Evolutionary conservation across 225 moss, liverwort and hornwort genomes (phyloP), one percentile per base, ranked within the genome.

Genomic region (Sphagnum contortum): DNA sequence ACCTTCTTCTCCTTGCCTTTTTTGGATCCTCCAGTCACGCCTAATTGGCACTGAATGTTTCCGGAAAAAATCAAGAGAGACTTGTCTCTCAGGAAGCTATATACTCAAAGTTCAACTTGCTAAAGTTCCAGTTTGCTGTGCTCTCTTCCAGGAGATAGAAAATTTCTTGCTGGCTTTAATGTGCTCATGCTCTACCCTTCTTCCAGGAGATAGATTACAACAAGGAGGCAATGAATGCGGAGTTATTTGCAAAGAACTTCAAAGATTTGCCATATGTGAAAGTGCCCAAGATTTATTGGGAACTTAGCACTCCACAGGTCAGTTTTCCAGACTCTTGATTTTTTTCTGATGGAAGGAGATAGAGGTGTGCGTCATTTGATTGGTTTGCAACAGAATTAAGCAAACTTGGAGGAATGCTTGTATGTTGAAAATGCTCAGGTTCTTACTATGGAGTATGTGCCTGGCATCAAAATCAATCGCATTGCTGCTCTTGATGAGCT

Each of bases 381-480:
- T 29, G 29, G 29, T 29, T 29, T 29, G 29, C 29, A 29, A 1
- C 29, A 29, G 29, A 29, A 29, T 29, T 29, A 29, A 29, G 29
- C 29, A 29, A 29, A 29, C 29, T 29, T 29, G 29, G 29, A 60
- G 59, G 45, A 13, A 6, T 60, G 6, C 6, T 5, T 59, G 58
- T 59, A 59, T 29, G 11, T 11, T 0, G 9, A 48, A 47, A 50
- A 9, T 44, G 58, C 66, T 81, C 10, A 95, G 94, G 82, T 98
- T 59, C 73, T 98, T 49, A 93, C 93, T 4, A 98, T 98, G 98
- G 98, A 98, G 77, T 98, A 98, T 67, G 93, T 98, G n/a, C 93
- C 98, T 49, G 98, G 98, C 60, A 88, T 98, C 6, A 98, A 98
- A 77, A 98, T 98, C 50, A 98, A 98, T 72, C 87, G 93, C 48